Evolutionary conservation across 495 filamentous ascomycete species (phyloP), one percentile per base, ranked within the genome.

Genomic region (Penicillium bovifimosum): DNA sequence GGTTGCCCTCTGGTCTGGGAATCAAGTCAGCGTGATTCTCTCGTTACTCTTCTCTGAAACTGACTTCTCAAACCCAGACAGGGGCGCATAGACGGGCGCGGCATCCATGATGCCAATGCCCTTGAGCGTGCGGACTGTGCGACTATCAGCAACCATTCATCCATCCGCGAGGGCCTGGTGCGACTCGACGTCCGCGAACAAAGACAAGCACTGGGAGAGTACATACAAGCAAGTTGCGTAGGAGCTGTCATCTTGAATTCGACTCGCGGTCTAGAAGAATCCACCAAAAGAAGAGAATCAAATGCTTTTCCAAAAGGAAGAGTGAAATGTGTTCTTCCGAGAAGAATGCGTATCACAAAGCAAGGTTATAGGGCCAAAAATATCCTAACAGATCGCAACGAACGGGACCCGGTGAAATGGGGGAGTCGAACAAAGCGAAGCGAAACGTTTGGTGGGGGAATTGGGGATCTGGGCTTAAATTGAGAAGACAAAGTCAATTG

Each of bases 31-130:
- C 46, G 9, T 16, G 7, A 11, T 9, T 45, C 39, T 20, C 17
- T 10, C 7, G 26, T 40, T 13, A 47, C 14, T 49, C 14, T n/a
- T 47, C 28, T 35, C 31, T 32, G 38, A 36, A 17, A 45, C 74
- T 38, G 74, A 86, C 85, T 71, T 80, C 53, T 75, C 74, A 75
- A 97, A 96, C 55, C 86, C 92, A 66, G 88, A 77, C 60, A 96
- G 78, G 66, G 84, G 75, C 70, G 86, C 83, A 73, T 98, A 98
- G 60, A 88, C 80, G 50, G 93, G 93, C 50, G 82, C 84, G 48
- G 89, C 90, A 76, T 97, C 86, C 70, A 95, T 80, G 71, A 96
- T 80, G 61, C 91, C 91, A 76, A 98, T 90, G 59, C 84, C 86
- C 82, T 96, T 96, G 72, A 92, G 85, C 69, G 93, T 96, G 66